Evolutionary conservation across 2,329 filamentous ascomycete species (phyloP), one percentile per base, ranked within the genome.

Genomic region (Penicillium sp.): DNA sequence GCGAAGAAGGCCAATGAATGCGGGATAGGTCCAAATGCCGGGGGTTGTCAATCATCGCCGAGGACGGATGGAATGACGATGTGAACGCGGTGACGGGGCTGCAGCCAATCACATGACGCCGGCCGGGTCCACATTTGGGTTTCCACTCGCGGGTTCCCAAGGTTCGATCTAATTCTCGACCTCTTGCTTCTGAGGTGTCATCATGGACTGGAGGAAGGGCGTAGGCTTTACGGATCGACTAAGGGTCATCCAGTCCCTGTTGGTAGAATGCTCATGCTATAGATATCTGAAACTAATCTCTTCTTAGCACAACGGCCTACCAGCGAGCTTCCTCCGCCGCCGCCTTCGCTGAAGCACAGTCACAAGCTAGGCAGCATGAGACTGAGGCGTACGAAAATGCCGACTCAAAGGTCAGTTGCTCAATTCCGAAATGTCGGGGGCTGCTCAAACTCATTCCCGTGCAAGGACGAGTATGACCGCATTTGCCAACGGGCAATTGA

Each of bases 321-420:
- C 76, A 77, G 62, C 66, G 64, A 46, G 69, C 71, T 18, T 69
- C 76, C 50, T 74, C 77, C 51, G 68, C 72, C 3, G 71, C 76
- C 25, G 72, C 72, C 10, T 70, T 76, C 47, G 63, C 72, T 27
- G 78, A 80, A 54, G 80, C 79, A 27, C 78, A 78, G 48, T 71
- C 76, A 30, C 75, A 81, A 56, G 89, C 89, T 18, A 86, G 87
- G 63, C 69, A 79, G 42, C 73, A 84, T 36, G 91, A 95, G 70
- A 65, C 48, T 28, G 65, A 72, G 44, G 69, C 72, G n/a, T 73
- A 73, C 52, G 60, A 65, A 33, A 60, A 66, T 49, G 71, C 73
- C 5, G 56, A 55, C 28, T 71, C 71, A 5, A 73, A 68, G 63
- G 73, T 75, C 48, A 13, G 64, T 63, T 51, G 8, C 30, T 31